Evolutionary conservation across 306 rosid genomes (phyloP), one percentile per base, ranked within the genome.

Genomic region (Vicia faba): DNA sequence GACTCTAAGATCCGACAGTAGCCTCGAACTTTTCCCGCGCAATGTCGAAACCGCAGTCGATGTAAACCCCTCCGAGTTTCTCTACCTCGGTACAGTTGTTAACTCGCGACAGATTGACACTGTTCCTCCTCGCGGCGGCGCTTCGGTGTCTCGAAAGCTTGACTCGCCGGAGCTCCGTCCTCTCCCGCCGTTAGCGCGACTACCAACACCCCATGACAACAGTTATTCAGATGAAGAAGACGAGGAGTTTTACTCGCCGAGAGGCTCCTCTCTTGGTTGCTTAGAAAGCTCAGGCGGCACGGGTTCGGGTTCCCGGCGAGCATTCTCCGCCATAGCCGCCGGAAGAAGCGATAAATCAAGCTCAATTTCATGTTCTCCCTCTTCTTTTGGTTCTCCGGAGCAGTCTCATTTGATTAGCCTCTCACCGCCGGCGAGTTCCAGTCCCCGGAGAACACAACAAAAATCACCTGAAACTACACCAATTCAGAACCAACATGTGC

Each of bases 241-340:
- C 11, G 95, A 87, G 45, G 87, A 81, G 79, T 91, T 89, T 65
- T 91, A 83, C 83, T 91, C 97, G 20, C 97, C 97, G 4, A 87
- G 83, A 81, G 95, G 96, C 0, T 91, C 97, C 19, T 77, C 97
- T 14, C 63, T 79, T 33, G 86, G 84, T 11, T 84, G 80, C 3
- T 41, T 28, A 0, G 77, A 79, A 69, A 74, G 77, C 67, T 75
- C 79, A 26, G 77, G 25, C 5, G 77, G 74, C 3, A 85, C 79
- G n/a, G 95, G 82, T 61, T 85, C 91, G 33, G 80, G 74, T 45
- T 91, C 97, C 14, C 63, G 87, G 58, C 78, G 95, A 79, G 77
- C 64, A 7, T 68, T 77, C 25, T 79, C 82, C 7, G 73, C 68
- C 45, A 26, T 74, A 40, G 79, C 76, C 1, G 44, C 33, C 1